phyloP scores from a whole-genome alignment of 495 filamentous ascomycete species.

The Lineolata rhizophorae region DNA sequence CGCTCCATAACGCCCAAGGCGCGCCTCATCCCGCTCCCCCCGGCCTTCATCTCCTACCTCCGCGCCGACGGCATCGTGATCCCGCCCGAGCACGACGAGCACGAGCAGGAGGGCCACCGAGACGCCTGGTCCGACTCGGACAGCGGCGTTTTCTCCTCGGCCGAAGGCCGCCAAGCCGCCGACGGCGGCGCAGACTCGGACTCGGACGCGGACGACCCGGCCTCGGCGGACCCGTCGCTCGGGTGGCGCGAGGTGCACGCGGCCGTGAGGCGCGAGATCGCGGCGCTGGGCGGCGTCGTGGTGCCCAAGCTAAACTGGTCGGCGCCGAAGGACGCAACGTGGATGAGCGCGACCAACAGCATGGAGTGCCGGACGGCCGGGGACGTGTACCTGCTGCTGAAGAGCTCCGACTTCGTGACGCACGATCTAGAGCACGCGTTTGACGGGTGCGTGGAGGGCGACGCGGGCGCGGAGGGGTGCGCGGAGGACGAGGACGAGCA shows the following conservation, averaged over 20 bases:
- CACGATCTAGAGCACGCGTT: slow-evolving; percentile 90
- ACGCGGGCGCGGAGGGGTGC: slow-evolving; percentile 5
- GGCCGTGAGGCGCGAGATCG: slow-evolving; percentile 50
- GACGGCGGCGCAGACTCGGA: slow-evolving; percentile 11
- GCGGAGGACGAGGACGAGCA: slow-evolving; percentile 4
- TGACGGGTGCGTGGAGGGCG: slow-evolving; percentile 41
- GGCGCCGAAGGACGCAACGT: slow-evolving; percentile 87
- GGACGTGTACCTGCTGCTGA: slow-evolving; percentile 83
- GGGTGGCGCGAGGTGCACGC: slow-evolving; percentile 53
- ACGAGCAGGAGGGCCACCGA: slow-evolving; percentile 3
- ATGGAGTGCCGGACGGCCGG: slow-evolving; percentile 71
- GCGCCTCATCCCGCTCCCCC: slow-evolving; percentile 52
- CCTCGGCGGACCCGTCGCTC: slow-evolving; percentile 32
- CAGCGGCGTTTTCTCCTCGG: slow-evolving; percentile 20
- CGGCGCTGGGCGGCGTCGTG: slow-evolving; percentile 58
- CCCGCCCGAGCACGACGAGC: slow-evolving; percentile 31
- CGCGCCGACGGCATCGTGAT: slow-evolving; percentile 85
- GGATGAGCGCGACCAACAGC: slow-evolving; percentile 76
- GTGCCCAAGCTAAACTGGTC: slow-evolving; percentile 96
- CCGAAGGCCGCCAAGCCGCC: too few species aligned
- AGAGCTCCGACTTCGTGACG: slow-evolving; percentile 79
- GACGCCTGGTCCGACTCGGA: slow-evolving; percentile 17
- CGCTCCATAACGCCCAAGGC: slow-evolving; percentile 66
- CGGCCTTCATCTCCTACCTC: slow-evolving; percentile 63
- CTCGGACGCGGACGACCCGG: slow-evolving; percentile 21